A percentile compares a stretch with the other conserved stretches of the same genome.
Evolutionary conservation across 1,284 basidiomycete species (phyloP).

Genomic region (Caloboletus inedulis): DNA sequence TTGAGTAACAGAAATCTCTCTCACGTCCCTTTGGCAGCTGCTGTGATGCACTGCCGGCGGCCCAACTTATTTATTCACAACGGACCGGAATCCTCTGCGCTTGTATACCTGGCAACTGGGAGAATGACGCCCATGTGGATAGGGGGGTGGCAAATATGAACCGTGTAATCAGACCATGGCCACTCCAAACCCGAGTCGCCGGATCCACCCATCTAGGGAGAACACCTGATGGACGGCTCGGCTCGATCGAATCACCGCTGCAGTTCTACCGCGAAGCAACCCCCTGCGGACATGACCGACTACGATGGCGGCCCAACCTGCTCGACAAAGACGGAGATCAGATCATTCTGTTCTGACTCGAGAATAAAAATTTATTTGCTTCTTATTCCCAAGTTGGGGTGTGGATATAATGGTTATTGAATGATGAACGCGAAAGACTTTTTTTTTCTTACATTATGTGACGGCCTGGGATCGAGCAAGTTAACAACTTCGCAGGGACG

Average conservation of each 20-base stretch:
- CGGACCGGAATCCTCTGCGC: background rate
- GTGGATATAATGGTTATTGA: background rate
- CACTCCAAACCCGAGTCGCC: conserved; percentile 10
- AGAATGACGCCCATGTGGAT: conserved; percentile 1
- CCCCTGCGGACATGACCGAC: conserved; percentile 11
- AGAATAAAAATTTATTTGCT: conserved; percentile 2
- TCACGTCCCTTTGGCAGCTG: background rate
- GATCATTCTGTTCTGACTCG: conserved; percentile 2
- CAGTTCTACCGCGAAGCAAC: conserved; percentile 30
- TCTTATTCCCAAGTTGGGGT: background rate
- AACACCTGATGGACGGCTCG: background rate
- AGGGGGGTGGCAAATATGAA: background rate
- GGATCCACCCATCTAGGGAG: background rate
- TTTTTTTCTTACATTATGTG: background rate
- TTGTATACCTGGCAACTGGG: conserved; percentile 20
- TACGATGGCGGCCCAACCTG: background rate
- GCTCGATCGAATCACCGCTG: background rate
- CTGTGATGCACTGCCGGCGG: conserved; percentile 4
- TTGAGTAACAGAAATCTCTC: background rate
- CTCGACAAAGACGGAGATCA: conserved; percentile 13
- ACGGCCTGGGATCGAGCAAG: conserved; percentile 1
- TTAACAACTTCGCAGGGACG: conserved; percentile 11
- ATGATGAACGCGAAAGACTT: background rate
- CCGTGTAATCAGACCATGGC: background rate
- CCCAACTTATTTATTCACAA: conserved; percentile 1